Conservation (phyloP, 805 yeast genomes). For the Tetrapisispora nanseiensis region DNA sequence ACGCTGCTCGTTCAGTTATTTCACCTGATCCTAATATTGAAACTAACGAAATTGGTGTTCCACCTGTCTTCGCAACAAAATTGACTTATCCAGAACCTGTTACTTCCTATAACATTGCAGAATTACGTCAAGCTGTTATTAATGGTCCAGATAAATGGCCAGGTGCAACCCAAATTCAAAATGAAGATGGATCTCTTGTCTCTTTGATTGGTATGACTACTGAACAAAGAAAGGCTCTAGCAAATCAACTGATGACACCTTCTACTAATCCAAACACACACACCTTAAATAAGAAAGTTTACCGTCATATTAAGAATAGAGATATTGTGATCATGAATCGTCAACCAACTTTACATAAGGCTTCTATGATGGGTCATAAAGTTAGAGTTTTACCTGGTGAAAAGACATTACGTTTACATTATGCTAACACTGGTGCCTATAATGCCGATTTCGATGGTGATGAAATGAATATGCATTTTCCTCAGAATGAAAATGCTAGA, state of each 20-base stretch:
- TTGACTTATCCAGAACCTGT: slow-evolving; percentile 98
- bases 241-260: slow-evolving; percentile 91
- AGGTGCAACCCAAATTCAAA: slow-evolving; percentile 93
- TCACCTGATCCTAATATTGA: slow-evolving; percentile 98
- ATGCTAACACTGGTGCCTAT: slow-evolving; percentile 98
- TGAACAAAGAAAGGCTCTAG: slow-evolving; percentile 91
- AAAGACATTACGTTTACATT: slow-evolving; percentile 90
- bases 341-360: slow-evolving; percentile 98
- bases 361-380: slow-evolving; percentile 99
- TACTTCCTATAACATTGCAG: slow-evolving; percentile 81
- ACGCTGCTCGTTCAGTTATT: slow-evolving; percentile 97
- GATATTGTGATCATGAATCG: slow-evolving; percentile 98
- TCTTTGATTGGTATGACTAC: slow-evolving; percentile 79
- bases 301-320: slow-evolving; percentile 85
- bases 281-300: slow-evolving; percentile 82
- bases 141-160: slow-evolving; percentile 99
- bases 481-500: slow-evolving; percentile 93
- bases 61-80: slow-evolving; percentile 94
- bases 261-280: slow-evolving; percentile 44
- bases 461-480: slow-evolving; percentile 99
- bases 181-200: slow-evolving; percentile 82
- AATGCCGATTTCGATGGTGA: slow-evolving; percentile 99
- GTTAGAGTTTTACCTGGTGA: slow-evolving; percentile 96
- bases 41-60: slow-evolving; percentile 97
- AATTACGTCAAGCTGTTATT: slow-evolving; percentile 85